These are phyloP conservation scores for Acacia confusa DNA, from an alignment of 306 rosid species.

Conservation along the genomic window DNA sequence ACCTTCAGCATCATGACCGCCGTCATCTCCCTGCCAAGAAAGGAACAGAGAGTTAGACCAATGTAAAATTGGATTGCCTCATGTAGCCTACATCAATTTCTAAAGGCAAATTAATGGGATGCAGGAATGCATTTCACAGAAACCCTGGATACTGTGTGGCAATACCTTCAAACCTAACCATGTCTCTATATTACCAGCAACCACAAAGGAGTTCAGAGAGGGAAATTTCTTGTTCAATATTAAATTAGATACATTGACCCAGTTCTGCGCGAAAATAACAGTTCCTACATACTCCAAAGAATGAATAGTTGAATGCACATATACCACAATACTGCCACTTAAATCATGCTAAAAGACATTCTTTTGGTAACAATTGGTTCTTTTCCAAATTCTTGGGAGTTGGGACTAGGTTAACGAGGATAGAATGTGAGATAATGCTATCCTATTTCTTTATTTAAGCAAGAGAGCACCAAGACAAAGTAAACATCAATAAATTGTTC, in stretches of 20 bases:
- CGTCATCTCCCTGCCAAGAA: slow-evolving; percentile 52
- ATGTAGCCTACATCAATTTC: neutral
- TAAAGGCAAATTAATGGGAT: neutral
- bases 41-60: neutral
- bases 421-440: neutral
- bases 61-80: neutral
- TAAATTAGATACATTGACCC: neutral
- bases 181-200: neutral
- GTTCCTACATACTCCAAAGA: neutral
- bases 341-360: neutral
- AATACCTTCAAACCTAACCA: neutral
- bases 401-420: neutral
- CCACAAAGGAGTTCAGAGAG: neutral
- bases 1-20: slow-evolving; percentile 54
- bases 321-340: neutral
- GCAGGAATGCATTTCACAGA: neutral
- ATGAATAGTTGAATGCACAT: neutral
- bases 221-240: neutral
- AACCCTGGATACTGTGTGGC: neutral
- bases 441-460: neutral
- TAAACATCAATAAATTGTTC: neutral
- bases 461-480: neutral
- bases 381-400: neutral
- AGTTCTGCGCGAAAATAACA: neutral
- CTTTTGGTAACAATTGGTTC: neutral